Conservation (phyloP, 83 land plant genomes). For the Thuja plicata region DNA sequence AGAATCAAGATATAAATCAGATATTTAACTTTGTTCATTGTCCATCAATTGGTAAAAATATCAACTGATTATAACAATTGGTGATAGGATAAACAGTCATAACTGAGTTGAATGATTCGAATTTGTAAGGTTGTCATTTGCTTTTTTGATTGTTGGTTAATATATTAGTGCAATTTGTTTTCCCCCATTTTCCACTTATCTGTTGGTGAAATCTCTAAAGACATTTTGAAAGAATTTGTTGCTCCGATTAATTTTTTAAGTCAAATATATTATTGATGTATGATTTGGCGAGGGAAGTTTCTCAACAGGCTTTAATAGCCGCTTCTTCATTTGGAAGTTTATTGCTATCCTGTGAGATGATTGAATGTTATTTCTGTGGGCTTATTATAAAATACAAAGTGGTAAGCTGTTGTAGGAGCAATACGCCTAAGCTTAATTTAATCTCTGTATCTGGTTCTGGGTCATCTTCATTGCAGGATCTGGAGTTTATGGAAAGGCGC, state of each 20-base stretch:
- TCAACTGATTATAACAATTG: background rate
- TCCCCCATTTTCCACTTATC: background rate
- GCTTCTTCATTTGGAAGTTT: background rate
- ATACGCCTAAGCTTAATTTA: background rate
- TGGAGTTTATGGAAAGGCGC: slow-evolving; percentile 86
- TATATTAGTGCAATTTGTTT: too few relatives aligned
- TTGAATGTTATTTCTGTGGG: background rate
- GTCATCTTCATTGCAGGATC: slow-evolving; percentile 55
- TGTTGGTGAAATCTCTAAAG: background rate
- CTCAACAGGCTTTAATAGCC: background rate
- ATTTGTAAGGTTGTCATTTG: too few relatives aligned
- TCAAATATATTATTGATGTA: background rate
- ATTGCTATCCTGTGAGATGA: background rate
- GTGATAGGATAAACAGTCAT: too few relatives aligned
- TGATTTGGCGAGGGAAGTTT: background rate
- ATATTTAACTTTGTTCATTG: background rate
- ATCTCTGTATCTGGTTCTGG: background rate
- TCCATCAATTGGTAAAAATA: background rate
- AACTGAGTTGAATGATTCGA: too few relatives aligned
- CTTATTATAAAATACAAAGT: background rate
- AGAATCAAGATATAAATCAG: background rate
- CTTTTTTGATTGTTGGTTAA: background rate
- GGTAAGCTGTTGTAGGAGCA: background rate
- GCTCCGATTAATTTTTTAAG: background rate
- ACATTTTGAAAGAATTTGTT: background rate